These are phyloP conservation scores for Pistacia integerrima DNA, from an alignment of 345 rosid species.

Conservation along the genomic window DNA sequence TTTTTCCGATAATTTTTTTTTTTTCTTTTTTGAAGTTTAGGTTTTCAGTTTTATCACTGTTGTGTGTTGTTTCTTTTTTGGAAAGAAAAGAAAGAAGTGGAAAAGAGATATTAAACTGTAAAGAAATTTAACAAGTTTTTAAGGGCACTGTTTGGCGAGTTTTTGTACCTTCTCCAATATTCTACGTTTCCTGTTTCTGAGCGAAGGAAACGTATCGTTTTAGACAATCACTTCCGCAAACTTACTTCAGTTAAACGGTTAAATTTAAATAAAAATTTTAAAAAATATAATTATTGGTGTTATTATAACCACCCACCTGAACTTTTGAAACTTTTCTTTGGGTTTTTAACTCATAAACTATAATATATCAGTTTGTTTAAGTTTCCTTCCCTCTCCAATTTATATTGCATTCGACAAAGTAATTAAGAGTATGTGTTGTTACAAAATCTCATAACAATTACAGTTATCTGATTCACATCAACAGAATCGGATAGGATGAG, in stretches of 20 bases:
- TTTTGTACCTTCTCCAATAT: conserved; percentile 24
- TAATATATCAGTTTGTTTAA: too few relatives aligned
- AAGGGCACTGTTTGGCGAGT: conserved; percentile 16
- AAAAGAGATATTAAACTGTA: conserved; percentile 18
- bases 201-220: not conserved
- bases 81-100: not conserved
- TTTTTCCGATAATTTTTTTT: not conserved
- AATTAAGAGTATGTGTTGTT: too few relatives aligned
- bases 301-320: too few relatives aligned
- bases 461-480: too few relatives aligned
- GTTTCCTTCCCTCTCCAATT: too few relatives aligned
- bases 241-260: not conserved
- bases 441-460: too few relatives aligned
- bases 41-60: not conserved
- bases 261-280: too few relatives aligned
- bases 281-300: too few relatives aligned
- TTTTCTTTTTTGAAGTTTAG: conserved; percentile 3
- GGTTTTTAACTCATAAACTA: too few relatives aligned
- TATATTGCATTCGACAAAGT: too few relatives aligned
- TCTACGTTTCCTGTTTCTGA: conserved; percentile 9
- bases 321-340: too few relatives aligned
- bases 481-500: too few relatives aligned
- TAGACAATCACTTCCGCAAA: not conserved
- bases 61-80: not conserved
- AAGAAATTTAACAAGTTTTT: conserved; percentile 2